A percentile compares a stretch with the other conserved stretches of the same genome.
Conservation (phyloP, 495 filamentous ascomycete genomes). For the Tetracladium marchalianum region DNA sequence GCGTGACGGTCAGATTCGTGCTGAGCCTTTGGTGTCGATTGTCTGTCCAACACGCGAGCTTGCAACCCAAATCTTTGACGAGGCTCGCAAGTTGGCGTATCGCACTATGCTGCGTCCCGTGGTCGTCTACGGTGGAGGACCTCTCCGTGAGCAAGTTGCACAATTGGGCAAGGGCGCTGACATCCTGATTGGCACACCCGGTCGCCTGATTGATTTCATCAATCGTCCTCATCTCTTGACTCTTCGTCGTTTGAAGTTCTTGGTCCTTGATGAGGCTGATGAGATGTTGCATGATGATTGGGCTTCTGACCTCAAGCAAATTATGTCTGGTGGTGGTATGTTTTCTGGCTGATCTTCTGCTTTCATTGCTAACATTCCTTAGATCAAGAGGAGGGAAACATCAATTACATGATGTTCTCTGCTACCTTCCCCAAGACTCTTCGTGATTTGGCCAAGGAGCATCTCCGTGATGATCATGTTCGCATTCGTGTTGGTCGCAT, state of each 20-base stretch:
- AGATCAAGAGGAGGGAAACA: slow-evolving; percentile 73
- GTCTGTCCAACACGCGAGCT: slow-evolving; percentile 85
- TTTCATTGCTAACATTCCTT: slow-evolving; percentile 6
- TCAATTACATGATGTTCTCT: slow-evolving; percentile 83
- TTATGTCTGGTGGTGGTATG: slow-evolving; percentile 72
- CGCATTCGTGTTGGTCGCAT: slow-evolving; percentile 78
- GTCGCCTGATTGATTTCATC: slow-evolving; percentile 79
- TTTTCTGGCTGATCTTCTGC: slow-evolving; percentile 1
- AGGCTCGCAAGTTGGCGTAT: slow-evolving; percentile 83
- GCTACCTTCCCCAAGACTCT: slow-evolving; percentile 78
- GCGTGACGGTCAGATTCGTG: slow-evolving; percentile 34
- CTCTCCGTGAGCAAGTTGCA: slow-evolving; percentile 49
- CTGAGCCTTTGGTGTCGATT: slow-evolving; percentile 75
- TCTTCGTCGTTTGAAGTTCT: slow-evolving; percentile 64
- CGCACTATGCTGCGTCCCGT: slow-evolving; percentile 90
- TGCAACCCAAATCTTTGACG: slow-evolving; percentile 88
- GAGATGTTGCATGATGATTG: slow-evolving; percentile 75
- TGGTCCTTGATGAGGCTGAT: slow-evolving; percentile 92
- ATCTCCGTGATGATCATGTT: slow-evolving; percentile 61
- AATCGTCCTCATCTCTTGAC: slow-evolving; percentile 54
- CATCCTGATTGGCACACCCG: slow-evolving; percentile 78
- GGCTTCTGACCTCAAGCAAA: slow-evolving; percentile 55
- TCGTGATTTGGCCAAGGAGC: slow-evolving; percentile 64
- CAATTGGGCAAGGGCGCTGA: slow-evolving; percentile 82
- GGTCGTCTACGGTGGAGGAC: slow-evolving; percentile 80